Percentiles rank a stretch among this genome's conserved stretches.
Evolutionary conservation across 371 early-diverging fungal genomes (phyloP).

Genomic region (Mortierella sp.): DNA sequence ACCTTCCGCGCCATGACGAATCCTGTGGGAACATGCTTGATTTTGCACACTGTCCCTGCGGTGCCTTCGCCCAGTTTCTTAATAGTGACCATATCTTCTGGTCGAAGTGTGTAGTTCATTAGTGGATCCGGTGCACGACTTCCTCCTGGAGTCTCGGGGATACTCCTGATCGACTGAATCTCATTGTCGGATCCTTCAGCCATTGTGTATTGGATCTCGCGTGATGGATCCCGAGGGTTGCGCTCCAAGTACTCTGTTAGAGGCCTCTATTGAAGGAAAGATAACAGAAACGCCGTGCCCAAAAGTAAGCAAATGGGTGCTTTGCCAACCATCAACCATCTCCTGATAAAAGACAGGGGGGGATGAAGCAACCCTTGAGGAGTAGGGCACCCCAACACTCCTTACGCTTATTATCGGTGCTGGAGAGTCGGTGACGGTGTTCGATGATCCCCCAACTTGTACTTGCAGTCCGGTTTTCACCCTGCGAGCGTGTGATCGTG

Average conservation of each 20-base stretch:
- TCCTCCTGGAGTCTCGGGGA: slow-evolving; percentile 53
- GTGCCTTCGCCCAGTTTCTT: slow-evolving; percentile 88
- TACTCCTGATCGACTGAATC: slow-evolving; percentile 37
- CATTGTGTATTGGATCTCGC: slow-evolving; percentile 34
- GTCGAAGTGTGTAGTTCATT: slow-evolving; percentile 47
- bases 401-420: slow-evolving; percentile 38
- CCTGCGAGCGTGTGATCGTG: slow-evolving; percentile 38
- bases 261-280: slow-evolving; percentile 19
- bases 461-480: slow-evolving; percentile 41
- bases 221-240: slow-evolving; percentile 43
- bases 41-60: slow-evolving; percentile 93
- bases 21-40: slow-evolving; percentile 78
- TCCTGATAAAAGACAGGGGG: too few species aligned
- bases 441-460: slow-evolving; percentile 23
- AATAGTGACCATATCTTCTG: slow-evolving; percentile 47
- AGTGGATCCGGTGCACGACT: slow-evolving; percentile 50
- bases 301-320: too few species aligned
- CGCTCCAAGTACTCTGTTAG: slow-evolving; percentile 39
- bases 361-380: too few species aligned
- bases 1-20: slow-evolving; percentile 96
- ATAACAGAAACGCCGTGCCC: background rate
- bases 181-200: slow-evolving; percentile 20
- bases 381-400: too few species aligned
- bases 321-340: too few species aligned
- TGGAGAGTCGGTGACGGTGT: slow-evolving; percentile 20